Evolutionary conservation across 192 early-diverging fungal species (phyloP), one percentile per base, ranked within the genome.

Genomic region (Powellomyces hirtus): DNA sequence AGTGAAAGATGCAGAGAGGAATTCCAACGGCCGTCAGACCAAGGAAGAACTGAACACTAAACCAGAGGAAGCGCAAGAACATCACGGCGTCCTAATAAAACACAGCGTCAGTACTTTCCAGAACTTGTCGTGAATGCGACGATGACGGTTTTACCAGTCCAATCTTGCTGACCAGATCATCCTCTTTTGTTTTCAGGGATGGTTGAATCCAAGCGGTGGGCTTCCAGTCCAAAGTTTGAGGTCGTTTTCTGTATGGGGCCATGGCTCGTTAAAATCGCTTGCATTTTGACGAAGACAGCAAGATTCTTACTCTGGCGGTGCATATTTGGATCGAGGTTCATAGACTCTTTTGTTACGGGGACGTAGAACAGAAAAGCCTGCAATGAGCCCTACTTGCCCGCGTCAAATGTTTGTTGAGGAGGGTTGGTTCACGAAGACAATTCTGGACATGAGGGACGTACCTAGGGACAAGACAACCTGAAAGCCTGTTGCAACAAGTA

Each of bases 31-130:
- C 10, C 0, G 75, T 50, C 16, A 76, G 14, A 22, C 35, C 31
- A 27, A 37, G 44, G 62, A 83, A 83, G 52, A 76, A 71, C 24
- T 51, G 38, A 37, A 56, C 57, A 31, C 50, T 57, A 26, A 72
- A 71, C 5, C 73, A 60, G 37, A 79, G 45, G 59, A 81, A 79
- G 35, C 74, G 62, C 34, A 83, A 59, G 63, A 81, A 81, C 59
- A 83, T 74, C n/a, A 81, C 81, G 24, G 79, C 69, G 55, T 83
- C 81, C n/a, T n/a, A n/a, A n/a, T n/a, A n/a, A n/a, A n/a, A n/a
- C n/a, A n/a, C n/a, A n/a, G n/a, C n/a, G n/a, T n/a, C n/a, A n/a
- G n/a, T n/a, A n/a, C n/a, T n/a, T n/a, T n/a, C n/a, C n/a, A n/a
- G n/a, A n/a, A n/a, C n/a, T n/a, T n/a, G n/a, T n/a, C n/a, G n/a